phyloP scores from a whole-genome alignment of 352 stramenopile genomes.

The Aphanomyces stellatus region DNA sequence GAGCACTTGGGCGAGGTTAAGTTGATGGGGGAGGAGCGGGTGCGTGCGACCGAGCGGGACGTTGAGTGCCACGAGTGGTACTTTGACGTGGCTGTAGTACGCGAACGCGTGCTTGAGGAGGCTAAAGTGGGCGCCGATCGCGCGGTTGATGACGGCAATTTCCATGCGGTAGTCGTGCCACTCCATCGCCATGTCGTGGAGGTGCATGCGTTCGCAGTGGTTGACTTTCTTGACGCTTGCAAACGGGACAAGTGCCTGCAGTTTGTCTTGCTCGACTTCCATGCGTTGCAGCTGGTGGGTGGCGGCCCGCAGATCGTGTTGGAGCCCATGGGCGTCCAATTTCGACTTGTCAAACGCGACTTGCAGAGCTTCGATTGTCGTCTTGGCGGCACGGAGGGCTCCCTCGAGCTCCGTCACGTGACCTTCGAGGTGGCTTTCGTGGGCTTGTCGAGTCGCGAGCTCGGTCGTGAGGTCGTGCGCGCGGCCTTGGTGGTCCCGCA shows the following conservation, averaged over 20 bases:
- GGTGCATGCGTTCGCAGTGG: conserved; percentile 6
- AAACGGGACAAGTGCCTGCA: conserved; percentile 10
- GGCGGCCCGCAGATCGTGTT: background rate
- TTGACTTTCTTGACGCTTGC: conserved; percentile 13
- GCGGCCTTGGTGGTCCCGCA: conserved; percentile 1
- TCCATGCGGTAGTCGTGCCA: conserved; percentile 17
- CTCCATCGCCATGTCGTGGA: conserved; percentile 7
- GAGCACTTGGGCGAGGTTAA: conserved; percentile 13
- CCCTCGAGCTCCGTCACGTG: background rate
- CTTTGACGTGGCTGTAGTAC: background rate
- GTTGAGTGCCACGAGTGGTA: background rate
- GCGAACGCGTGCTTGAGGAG: background rate
- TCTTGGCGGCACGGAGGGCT: background rate
- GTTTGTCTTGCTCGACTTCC: conserved; percentile 1
- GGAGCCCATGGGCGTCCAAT: background rate
- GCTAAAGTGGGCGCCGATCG: background rate
- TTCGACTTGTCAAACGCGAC: background rate
- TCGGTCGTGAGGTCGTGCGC: background rate
- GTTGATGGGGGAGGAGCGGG: conserved; percentile 4
- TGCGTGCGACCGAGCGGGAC: conserved; percentile 1
- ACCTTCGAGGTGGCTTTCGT: background rate
- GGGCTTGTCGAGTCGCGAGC: background rate
- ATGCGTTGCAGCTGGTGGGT: background rate
- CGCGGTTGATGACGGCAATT: conserved; percentile 6
- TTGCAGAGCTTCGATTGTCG: conserved; percentile 1